Base-by-base conservation (phyloP, 169 alveolate species). In the Theileria sp. region DNA sequence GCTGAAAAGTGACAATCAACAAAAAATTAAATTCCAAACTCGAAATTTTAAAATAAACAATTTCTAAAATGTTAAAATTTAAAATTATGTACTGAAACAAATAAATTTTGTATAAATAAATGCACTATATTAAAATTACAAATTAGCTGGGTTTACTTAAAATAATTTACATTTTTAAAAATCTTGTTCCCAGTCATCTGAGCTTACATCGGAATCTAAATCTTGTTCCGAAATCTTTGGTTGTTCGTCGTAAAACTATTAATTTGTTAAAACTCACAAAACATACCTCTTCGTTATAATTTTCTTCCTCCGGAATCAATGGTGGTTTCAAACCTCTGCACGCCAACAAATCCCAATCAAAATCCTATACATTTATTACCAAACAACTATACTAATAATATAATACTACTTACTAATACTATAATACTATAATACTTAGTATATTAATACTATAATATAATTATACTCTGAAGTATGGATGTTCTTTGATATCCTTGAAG, bases 301-400 rank as follows among this genome's bases (percentile, higher is more conserved):
- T 82, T 88, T 93, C 97, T 3, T 89, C 92, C 23, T 92, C 84
- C 12, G 96, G 95, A 13, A 92, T 75, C 49, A 93, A 91, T 12
- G 97, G 97, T 1, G 97, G 96, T 15, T 88, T 78, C 30, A 93
- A 77, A 9, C 80, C 91, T 25, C 98, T 91, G 0, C 97, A 96
- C 32, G 95, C 86, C 64, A 95, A 69, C 75, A 92, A 86, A 77
- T 95, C 97, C 96, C 96, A 95, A 84, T 93, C 93, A 67, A 95
- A 95, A 77, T 89, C 93, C 75, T 81, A 23, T 5, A 0, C 17
- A 23, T 3, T 64, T 64, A n/a, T 64, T 64, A 64, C 9, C 44
- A 28, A 19, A 28, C 9, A 26, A 28, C 50, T 64, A 30, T 26
- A n/a, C 49, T 64, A 17, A 26, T n/a, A 3, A 44, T 44, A 8